Percentiles rank a stretch among this genome's conserved stretches.
phyloP scores from a whole-genome alignment of 2,329 filamentous ascomycete genomes.

The Anthostomella pinea region DNA sequence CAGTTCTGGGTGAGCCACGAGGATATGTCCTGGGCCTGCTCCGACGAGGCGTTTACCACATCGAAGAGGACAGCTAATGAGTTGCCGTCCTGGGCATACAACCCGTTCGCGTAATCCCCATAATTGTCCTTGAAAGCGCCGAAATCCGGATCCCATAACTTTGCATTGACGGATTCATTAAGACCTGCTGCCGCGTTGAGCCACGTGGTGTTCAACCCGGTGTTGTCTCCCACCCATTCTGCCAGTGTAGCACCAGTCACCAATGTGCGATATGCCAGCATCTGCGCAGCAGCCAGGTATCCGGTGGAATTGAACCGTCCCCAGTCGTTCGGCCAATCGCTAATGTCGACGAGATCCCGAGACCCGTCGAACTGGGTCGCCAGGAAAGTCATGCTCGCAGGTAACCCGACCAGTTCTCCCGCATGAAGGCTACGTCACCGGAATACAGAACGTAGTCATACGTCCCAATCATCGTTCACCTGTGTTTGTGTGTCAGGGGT shows the following conservation, averaged over 20 bases:
- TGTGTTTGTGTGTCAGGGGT: constrained; percentile 7
- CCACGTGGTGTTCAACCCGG: constrained; percentile 38
- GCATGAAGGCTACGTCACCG: constrained; percentile 48
- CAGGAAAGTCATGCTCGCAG: constrained; percentile 40
- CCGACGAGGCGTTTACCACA: constrained; percentile 36
- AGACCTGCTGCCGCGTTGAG: constrained; percentile 39
- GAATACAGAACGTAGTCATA: constrained; percentile 58
- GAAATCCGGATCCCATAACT: constrained; percentile 46
- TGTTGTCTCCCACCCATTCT: constrained; percentile 42
- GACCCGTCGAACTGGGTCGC: constrained; percentile 19
- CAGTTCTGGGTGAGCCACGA: constrained; percentile 48
- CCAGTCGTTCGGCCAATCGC: constrained; percentile 23
- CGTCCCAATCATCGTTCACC: constrained; percentile 51
- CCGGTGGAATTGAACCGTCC: constrained; percentile 24
- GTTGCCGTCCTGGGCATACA: constrained; percentile 61
- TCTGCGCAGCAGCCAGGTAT: constrained; percentile 26
- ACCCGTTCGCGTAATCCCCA: constrained; percentile 32
- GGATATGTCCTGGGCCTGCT: constrained; percentile 39
- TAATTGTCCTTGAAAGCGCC: constrained; percentile 55
- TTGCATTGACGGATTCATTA: constrained; percentile 41
- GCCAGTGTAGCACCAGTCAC: constrained; percentile 51
- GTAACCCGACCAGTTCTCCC: constrained; percentile 47
- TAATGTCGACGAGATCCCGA: constrained; percentile 24
- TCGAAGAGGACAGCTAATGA: constrained; percentile 51
- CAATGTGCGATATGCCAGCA: constrained; percentile 49